phyloP scores from a whole-genome alignment of 1,284 basidiomycete species.

The Athelia psychrophila region DNA sequence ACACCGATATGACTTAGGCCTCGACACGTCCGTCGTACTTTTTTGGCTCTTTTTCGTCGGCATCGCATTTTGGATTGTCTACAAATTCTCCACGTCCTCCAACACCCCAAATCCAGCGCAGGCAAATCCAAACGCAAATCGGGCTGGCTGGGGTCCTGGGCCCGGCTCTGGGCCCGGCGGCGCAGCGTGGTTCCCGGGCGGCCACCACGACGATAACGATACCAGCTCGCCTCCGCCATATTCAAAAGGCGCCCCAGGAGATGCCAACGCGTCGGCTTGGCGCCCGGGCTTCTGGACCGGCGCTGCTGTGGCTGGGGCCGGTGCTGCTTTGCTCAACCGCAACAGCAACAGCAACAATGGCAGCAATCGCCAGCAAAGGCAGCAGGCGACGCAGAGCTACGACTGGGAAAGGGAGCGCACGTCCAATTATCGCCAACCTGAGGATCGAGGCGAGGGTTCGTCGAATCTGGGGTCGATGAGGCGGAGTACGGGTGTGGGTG shows the following conservation, averaged over 20 bases:
- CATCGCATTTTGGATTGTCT: conserved; percentile 47
- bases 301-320: conserved; percentile 64
- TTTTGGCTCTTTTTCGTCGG: conserved; percentile 35
- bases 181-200: conserved; percentile 51
- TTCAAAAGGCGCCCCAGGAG: conserved; percentile 37
- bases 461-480: conserved; percentile 65
- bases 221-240: conserved; percentile 78
- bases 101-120: conserved; percentile 50
- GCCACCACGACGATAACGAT: conserved; percentile 30
- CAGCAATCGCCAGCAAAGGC: conserved; percentile 7
- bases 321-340: conserved; percentile 53
- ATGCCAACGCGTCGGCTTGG: conserved; percentile 37
- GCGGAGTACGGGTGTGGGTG: conserved; percentile 67
- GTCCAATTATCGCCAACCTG: conserved; percentile 5
- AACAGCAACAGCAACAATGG: conserved; percentile 5
- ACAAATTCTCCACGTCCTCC: conserved; percentile 56
- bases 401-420: conserved; percentile 32
- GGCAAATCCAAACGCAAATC: conserved; percentile 26
- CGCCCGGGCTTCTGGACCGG: conserved; percentile 83
- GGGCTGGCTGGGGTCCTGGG: no score
- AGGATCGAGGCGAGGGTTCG: conserved; percentile 68
- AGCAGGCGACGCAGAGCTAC: conserved; percentile 20
- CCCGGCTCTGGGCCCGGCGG: conserved; percentile 25
- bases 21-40: conserved; percentile 38
- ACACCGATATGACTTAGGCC: conserved; percentile 25